Base-by-base conservation (phyloP, 257 asterid species). In the Mentha longifolia region DNA sequence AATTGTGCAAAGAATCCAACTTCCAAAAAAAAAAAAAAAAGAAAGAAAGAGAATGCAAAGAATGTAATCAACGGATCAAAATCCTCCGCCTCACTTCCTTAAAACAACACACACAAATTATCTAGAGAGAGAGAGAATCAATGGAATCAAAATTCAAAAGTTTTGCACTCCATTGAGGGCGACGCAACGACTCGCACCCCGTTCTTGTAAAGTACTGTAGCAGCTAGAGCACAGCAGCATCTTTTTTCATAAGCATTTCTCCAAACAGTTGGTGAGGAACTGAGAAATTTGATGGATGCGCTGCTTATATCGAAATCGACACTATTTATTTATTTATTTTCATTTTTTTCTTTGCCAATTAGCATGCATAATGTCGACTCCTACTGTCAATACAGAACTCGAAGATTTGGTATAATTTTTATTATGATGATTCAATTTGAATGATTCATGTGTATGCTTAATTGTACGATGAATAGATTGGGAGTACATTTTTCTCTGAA, bases 381-480 rank as follows among this genome's bases (percentile, higher is more conserved):
- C 37, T 17, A 42, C 78, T 30, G 8, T 67, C 28, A 75, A 74
- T 45, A 58, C 82, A 42, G 52, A 67, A 7, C 77, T 74, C 20
- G 63, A 78, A n/a, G 71, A 81, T 68, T 72, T 65, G 83, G 86
- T 78, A 81, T 16, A 3, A 45, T 28, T 52, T 31, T 63, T 67
- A 19, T 28, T 35, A 31, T 22, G 51, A 22, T 46, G 37, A 16
- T 68, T 9, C 9, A 6, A 28, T 39, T 20, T n/a, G 57, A 51
- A 37, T 50, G 42, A 9, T 20, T 62, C 46, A n/a, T 43, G 65
- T 51, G 42, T 43, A 17, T 19, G 20, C 39, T 9, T 63, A 14
- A 39, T 11, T 42, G 28, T 55, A 30, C 14, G 41, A 19, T 65
- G 61, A 33, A 33, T 33, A 33, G 37, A 3, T 33, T 33, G 6